Evolutionary conservation across 1,284 basidiomycete genomes (phyloP).

Genomic region (Grifola frondosa): DNA sequence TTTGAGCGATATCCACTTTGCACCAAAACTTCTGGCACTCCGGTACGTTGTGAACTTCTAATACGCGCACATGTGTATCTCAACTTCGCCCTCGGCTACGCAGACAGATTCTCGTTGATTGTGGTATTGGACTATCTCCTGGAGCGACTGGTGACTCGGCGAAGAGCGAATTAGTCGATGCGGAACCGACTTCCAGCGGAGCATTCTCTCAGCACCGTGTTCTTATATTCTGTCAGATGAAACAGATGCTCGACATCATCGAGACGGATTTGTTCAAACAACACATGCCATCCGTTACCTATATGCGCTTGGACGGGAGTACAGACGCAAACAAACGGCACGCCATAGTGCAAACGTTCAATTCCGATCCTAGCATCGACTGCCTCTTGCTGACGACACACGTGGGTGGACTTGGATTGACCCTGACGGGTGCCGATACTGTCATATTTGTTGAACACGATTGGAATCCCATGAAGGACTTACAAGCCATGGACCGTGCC

Average conservation of each 20-base stretch:
- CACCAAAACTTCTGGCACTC: constrained; percentile 92
- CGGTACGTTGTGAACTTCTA: constrained; percentile 72
- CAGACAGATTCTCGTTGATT: constrained; percentile 92
- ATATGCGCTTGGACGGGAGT: constrained; percentile 95
- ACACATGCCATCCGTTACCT: constrained; percentile 94
- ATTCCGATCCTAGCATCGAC: constrained; percentile 96
- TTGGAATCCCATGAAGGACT: constrained; percentile 99
- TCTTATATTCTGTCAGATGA: constrained; percentile 99
- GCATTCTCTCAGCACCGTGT: constrained; percentile 93
- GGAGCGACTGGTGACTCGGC: constrained; percentile 45
- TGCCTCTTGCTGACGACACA: constrained; percentile 95
- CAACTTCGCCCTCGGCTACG: no score
- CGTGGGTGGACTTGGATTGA: constrained; percentile 95
- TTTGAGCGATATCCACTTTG: constrained; percentile 83
- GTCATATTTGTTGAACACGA: constrained; percentile 99
- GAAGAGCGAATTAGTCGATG: constrained; percentile 65
- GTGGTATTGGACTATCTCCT: constrained; percentile 80
- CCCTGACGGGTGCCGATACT: constrained; percentile 96
- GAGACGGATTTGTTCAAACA: constrained; percentile 90
- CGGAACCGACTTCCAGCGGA: constrained; percentile 52
- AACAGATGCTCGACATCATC: constrained; percentile 98
- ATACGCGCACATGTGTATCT: no score
- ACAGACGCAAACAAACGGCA: constrained; percentile 91
- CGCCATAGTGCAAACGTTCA: constrained; percentile 97
- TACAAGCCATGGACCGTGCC: constrained; percentile 99